Evolutionary conservation across 2,329 filamentous ascomycete species (phyloP).

Genomic region (Colletotrichum sp.): DNA sequence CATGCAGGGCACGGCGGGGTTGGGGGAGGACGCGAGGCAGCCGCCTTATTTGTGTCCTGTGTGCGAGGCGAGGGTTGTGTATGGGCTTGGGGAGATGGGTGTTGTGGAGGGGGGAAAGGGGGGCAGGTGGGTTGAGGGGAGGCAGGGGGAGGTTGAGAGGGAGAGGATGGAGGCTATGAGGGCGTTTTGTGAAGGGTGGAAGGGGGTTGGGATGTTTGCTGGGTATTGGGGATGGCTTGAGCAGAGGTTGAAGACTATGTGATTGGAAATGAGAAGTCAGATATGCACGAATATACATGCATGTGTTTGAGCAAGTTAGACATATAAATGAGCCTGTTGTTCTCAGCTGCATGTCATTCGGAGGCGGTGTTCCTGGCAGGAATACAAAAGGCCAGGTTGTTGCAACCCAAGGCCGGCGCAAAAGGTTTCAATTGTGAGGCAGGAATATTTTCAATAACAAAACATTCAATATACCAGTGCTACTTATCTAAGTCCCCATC

Average conservation of each 20-base stretch:
- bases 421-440: too few relatives aligned
- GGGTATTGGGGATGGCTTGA: conserved; percentile 50
- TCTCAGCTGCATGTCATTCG: too few relatives aligned
- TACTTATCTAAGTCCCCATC: too few relatives aligned
- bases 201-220: conserved; percentile 47
- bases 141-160: not conserved
- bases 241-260: not conserved
- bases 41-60: conserved; percentile 69
- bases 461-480: too few relatives aligned
- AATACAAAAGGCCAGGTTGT: too few relatives aligned
- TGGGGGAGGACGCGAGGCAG: conserved; percentile 65
- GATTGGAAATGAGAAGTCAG: too few relatives aligned
- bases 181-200: conserved; percentile 46
- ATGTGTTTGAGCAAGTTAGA: too few relatives aligned
- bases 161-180: conserved; percentile 32
- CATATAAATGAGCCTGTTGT: too few relatives aligned
- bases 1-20: conserved; percentile 65
- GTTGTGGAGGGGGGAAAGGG: conserved; percentile 26
- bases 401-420: too few relatives aligned
- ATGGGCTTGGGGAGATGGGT: conserved; percentile 31
- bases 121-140: conserved; percentile 15
- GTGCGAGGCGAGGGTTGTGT: conserved; percentile 58
- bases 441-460: too few relatives aligned
- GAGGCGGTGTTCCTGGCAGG: too few relatives aligned
- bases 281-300: too few relatives aligned